Evolutionary conservation across 1,139 yeast genomes (phyloP).

Genomic region (Candida frijolesensis): DNA sequence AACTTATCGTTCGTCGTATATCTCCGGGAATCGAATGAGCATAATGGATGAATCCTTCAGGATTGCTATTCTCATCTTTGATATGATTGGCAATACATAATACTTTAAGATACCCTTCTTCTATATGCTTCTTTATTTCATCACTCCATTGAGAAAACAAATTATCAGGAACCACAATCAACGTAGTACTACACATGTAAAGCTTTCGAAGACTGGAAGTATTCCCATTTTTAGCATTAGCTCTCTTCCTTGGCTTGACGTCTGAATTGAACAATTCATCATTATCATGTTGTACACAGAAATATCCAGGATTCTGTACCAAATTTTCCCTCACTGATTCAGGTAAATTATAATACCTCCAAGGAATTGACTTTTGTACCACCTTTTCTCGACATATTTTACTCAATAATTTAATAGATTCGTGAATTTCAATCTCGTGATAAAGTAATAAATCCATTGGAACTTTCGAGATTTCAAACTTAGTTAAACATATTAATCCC

Average conservation of each 20-base stretch:
- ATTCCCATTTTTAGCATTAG: conserved; percentile 10
- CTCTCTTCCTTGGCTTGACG: conserved; percentile 19
- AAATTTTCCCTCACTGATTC: conserved; percentile 39
- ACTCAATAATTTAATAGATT: conserved; percentile 24
- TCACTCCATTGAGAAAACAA: conserved; percentile 65
- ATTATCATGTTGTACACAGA: conserved; percentile 18
- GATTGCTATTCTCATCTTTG: conserved; percentile 19
- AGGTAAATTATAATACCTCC: conserved; percentile 59
- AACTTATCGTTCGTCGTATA: conserved; percentile 36
- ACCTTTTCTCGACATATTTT: conserved; percentile 48
- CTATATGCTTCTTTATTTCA: conserved; percentile 59
- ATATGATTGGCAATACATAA: conserved; percentile 38
- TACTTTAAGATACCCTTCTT: conserved; percentile 34
- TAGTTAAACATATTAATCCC: conserved; percentile 59
- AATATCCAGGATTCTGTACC: conserved; percentile 43
- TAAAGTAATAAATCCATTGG: conserved; percentile 38
- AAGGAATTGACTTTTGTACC: conserved; percentile 52
- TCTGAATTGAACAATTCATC: conserved; percentile 2
- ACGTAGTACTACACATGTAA: conserved; percentile 53
- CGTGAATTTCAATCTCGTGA: conserved; percentile 10
- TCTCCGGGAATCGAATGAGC: conserved; percentile 27
- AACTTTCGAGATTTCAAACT: conserved; percentile 48
- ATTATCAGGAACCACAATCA: conserved; percentile 68
- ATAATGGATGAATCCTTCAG: conserved; percentile 18
- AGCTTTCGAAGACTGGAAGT: conserved; percentile 26